These are phyloP conservation scores for Colletotrichum tabaci DNA, from an alignment of 2,329 filamentous ascomycete species.

Conservation along the genomic window DNA sequence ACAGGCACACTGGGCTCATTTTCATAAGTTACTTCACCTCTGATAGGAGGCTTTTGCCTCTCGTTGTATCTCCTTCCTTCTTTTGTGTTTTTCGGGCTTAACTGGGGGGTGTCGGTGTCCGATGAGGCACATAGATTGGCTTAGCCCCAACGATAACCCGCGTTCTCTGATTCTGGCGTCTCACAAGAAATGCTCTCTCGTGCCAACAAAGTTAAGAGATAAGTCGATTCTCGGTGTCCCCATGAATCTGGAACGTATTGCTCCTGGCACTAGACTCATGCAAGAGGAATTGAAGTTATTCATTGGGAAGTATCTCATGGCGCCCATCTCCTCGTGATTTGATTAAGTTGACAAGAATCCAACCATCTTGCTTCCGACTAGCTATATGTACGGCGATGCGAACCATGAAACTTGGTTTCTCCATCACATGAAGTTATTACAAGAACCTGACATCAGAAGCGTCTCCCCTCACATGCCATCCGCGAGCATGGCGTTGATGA, in stretches of 20 bases:
- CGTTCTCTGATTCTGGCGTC: background rate
- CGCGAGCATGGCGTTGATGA: slow-evolving; percentile 61
- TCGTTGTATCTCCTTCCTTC: background rate
- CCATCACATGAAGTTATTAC: background rate
- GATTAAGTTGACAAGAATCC: too few relatives aligned
- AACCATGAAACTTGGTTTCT: background rate
- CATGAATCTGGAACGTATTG: background rate
- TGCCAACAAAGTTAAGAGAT: too few relatives aligned
- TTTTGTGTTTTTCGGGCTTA: background rate
- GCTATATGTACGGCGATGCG: too few relatives aligned
- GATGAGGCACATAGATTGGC: background rate
- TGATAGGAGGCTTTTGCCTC: background rate
- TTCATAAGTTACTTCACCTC: background rate
- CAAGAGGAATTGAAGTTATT: too few relatives aligned
- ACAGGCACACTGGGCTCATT: too few relatives aligned
- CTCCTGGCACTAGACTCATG: background rate
- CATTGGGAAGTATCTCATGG: too few relatives aligned
- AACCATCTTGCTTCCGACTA: too few relatives aligned
- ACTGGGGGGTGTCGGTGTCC: background rate
- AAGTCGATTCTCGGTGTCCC: background rate
- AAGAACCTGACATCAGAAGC: background rate
- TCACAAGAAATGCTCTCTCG: background rate
- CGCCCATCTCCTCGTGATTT: background rate
- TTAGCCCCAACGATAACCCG: background rate
- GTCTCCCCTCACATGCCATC: slow-evolving; percentile 50